Percentiles rank a stretch among this genome's conserved stretches.
These are phyloP conservation scores for Tilletia setariae DNA, from an alignment of 1,284 basidiomycete species.

Conservation along the genomic window DNA sequence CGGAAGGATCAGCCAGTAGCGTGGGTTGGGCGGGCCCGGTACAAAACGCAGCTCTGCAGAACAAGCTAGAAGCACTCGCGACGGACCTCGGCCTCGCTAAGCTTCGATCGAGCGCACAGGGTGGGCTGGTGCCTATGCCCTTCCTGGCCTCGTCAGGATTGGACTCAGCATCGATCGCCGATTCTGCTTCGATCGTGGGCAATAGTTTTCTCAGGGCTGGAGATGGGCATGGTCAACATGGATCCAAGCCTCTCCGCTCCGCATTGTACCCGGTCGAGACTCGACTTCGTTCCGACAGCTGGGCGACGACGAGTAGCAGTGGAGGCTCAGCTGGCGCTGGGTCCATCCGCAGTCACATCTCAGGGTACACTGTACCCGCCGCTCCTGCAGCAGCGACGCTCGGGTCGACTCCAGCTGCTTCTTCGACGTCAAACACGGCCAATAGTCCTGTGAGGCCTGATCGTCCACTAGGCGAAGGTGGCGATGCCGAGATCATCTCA, in stretches of 20 bases:
- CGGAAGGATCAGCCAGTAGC: too few species aligned
- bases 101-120: slow-evolving; percentile 31
- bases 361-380: too few species aligned
- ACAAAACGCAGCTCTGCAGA: too few species aligned
- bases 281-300: slow-evolving; percentile 2
- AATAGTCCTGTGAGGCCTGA: too few species aligned
- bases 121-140: not conserved
- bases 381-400: not conserved
- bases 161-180: not conserved
- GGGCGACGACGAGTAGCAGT: not conserved
- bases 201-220: too few species aligned
- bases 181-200: not conserved
- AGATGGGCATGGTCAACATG: too few species aligned
- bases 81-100: slow-evolving; percentile 41
- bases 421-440: too few species aligned
- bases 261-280: slow-evolving; percentile 5
- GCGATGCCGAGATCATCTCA: not conserved
- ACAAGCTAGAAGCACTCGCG: slow-evolving; percentile 14
- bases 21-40: too few species aligned
- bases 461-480: too few species aligned
- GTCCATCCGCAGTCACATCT: too few species aligned
- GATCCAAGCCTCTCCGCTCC: not conserved
- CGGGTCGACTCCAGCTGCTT: not conserved
- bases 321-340: too few species aligned
- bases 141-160: not conserved